Evolutionary conservation across 1,284 basidiomycete species (phyloP).

Genomic region (Clitocybe nebularis): DNA sequence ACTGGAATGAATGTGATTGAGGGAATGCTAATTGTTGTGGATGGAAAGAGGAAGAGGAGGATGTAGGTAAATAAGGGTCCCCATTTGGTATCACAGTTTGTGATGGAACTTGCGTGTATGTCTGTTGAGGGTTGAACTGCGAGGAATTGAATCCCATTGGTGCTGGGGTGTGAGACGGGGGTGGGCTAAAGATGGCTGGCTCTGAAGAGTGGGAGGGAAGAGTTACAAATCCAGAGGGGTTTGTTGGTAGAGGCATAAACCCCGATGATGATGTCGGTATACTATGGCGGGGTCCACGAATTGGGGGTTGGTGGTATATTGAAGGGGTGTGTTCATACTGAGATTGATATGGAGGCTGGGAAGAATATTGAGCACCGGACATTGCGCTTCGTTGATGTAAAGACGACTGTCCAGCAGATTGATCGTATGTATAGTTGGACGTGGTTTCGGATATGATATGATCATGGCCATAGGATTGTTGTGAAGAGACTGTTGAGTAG

Average conservation of each 20-base stretch:
- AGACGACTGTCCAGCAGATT: constrained; percentile 27
- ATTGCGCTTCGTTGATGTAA: constrained; percentile 28
- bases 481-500: constrained; percentile 22
- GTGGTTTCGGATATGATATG: constrained; percentile 27
- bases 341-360: constrained; percentile 43
- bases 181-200: constrained; percentile 40
- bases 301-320: constrained; percentile 32
- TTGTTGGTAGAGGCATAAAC: constrained; percentile 50
- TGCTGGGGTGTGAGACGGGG: constrained; percentile 33
- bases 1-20: constrained; percentile 30
- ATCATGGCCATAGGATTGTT: constrained; percentile 21
- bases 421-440: constrained; percentile 35
- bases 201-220: constrained; percentile 43
- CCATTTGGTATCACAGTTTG: constrained; percentile 29
- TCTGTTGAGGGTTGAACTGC: constrained; percentile 25
- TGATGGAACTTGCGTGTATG: constrained; percentile 29
- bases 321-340: constrained; percentile 46
- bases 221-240: constrained; percentile 28
- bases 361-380: constrained; percentile 25
- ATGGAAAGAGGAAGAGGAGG: constrained; percentile 30
- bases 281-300: constrained; percentile 59
- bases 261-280: constrained; percentile 64
- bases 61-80: constrained; percentile 18
- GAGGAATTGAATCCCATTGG: constrained; percentile 28
- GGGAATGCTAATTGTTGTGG: constrained; percentile 34